Base-by-base conservation (phyloP, 2,329 filamentous ascomycete genomes). In the Colletotrichum truncatum region DNA sequence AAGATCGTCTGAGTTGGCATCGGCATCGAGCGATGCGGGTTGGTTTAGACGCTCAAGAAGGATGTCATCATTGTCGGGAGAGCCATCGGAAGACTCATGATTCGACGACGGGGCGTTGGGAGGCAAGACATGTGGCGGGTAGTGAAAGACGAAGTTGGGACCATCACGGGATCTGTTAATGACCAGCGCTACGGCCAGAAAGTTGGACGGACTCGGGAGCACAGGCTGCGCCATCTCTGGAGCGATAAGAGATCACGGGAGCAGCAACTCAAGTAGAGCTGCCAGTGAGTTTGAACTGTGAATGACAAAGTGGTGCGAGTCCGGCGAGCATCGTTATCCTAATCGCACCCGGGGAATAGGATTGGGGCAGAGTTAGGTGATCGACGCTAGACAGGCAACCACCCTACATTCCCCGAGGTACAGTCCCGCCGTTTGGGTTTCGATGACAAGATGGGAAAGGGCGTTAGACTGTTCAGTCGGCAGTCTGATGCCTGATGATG, bases 111-210 rank as follows among this genome's bases (percentile, higher is more conserved):
- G 68, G 21, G 75, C 72, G 32, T 69, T 83, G 77, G 72, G 81
- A 78, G 71, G 75, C 8, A 73, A 74, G 43, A 87, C 82, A 48
- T 81, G 76, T n/a, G 89, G 85, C n/a, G 93, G 93, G 73, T 96
- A 96, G 77, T 97, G 93, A 77, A 94, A 97, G 72, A 96, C 91
- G 72, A 96, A 91, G 68, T 89, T 88, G 26, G 93, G 92, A 14
- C 93, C 93, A 71, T 93, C 91, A 69, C 91, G 89, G 32, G 91
- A 92, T 69, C 91, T 87, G 72, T 88, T 88, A 72, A 93, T 88
- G 69, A 94, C 88, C 38, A 95, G 86, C 54, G 93, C 88, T 62
- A 95, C 88, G 41, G 90, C 92, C 54, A 94, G 77, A 68, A 88
- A 85, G 73, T 87, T 88, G 69, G 84, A 82, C 34, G 79, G 75